These are phyloP conservation scores for Eimeria necatrix DNA, from an alignment of 169 alveolate genomes.

Conservation along the genomic window DNA sequence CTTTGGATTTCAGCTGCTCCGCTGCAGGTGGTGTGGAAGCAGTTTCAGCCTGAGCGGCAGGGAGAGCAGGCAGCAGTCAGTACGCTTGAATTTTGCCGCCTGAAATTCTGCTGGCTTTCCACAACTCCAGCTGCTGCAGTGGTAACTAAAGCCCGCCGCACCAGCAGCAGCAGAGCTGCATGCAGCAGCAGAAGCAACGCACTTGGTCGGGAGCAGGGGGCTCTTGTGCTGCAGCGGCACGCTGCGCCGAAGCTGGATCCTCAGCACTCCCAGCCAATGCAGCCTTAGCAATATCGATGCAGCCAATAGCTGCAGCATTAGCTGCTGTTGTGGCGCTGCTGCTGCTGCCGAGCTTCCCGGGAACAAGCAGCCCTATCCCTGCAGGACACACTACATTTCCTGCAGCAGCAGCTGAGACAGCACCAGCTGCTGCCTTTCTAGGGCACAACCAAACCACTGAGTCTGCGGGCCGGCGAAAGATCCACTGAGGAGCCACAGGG, in stretches of 20 bases:
- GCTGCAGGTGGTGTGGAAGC: not conserved
- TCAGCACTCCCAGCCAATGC: not conserved
- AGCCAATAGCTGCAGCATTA: not conserved
- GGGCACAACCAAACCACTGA: not conserved
- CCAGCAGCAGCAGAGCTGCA: conserved; percentile 6
- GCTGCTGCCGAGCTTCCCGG: not conserved
- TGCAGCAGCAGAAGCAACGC: not conserved
- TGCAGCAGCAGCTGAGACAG: not conserved
- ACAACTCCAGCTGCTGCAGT: not conserved
- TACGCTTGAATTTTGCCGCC: too few relatives aligned
- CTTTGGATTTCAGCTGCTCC: not conserved
- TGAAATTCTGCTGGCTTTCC: too few relatives aligned
- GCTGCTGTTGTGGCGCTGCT: conserved; percentile 40
- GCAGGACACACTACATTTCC: not conserved
- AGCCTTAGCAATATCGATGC: conserved; percentile 9
- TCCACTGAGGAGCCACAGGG: not conserved
- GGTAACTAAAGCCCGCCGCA: not conserved
- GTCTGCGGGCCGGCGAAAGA: not conserved
- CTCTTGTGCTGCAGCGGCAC: not conserved
- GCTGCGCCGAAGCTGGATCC: conserved; percentile 33
- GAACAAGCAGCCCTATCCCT: not conserved
- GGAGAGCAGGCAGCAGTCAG: not conserved
- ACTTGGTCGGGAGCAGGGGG: not conserved
- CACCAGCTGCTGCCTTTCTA: too few relatives aligned
- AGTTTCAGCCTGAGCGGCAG: not conserved